Conservation (phyloP, 495 filamentous ascomycete species). For the Xylaria intraflava region DNA sequence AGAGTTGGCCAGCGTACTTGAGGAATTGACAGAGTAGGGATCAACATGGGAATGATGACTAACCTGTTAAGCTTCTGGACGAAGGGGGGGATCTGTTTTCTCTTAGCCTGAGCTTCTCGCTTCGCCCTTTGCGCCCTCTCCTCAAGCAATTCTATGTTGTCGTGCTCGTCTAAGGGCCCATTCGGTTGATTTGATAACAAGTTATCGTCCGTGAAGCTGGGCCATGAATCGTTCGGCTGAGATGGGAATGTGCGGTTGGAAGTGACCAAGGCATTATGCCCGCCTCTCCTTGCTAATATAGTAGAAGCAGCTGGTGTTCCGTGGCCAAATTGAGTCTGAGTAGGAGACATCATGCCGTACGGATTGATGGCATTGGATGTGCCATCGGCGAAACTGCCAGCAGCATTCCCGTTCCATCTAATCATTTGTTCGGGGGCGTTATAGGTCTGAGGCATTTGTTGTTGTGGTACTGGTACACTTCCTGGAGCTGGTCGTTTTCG, state of each 20-base stretch:
- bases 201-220: conserved; percentile 36
- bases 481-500: conserved; percentile 74
- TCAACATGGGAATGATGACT: conserved; percentile 11
- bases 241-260: conserved; percentile 38
- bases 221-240: conserved; percentile 39
- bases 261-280: conserved; percentile 56
- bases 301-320: conserved; percentile 44
- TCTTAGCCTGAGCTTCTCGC: conserved; percentile 72
- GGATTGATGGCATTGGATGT: conserved; percentile 26
- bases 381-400: conserved; percentile 30
- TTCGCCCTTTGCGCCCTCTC: conserved; percentile 69
- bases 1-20: not conserved
- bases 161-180: conserved; percentile 48
- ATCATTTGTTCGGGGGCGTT: conserved; percentile 34
- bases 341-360: conserved; percentile 35
- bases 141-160: conserved; percentile 71
- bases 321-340: conserved; percentile 35
- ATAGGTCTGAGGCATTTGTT: conserved; percentile 40
- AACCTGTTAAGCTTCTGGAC: conserved; percentile 98
- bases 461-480: conserved; percentile 42
- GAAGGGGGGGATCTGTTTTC: conserved; percentile 95
- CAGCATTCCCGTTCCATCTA: conserved; percentile 35
- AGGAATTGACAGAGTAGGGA: not conserved
- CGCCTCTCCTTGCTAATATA: conserved; percentile 58
- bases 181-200: conserved; percentile 31